Evolutionary conservation across 352 stramenopile species (phyloP), one percentile per base, ranked within the genome.

Genomic region (Globisporangium alternatum): DNA sequence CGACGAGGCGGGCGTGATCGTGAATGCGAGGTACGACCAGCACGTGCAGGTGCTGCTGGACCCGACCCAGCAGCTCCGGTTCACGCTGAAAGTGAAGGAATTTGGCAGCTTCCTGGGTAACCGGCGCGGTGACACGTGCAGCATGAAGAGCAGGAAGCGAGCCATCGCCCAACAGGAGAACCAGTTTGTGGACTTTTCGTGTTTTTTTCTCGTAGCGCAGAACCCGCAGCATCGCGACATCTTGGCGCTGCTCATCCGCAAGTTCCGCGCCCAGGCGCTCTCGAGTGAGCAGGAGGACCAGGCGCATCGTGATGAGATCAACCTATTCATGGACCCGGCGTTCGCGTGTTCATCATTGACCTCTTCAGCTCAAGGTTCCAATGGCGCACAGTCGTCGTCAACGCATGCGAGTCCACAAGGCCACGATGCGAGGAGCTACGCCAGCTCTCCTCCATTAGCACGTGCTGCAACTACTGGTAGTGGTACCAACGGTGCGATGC

Each of bases 181-280:
- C 12, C 67, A 80, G 33, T 65, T 94, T 4, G 63, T 67, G 7
- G 61, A 72, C 21, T 60, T 90, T 3, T 92, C 86, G 7, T 92
- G 83, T 28, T 90, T 91, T 64, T 89, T 91, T 37, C 56, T 94
- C 39, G 72, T 91, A 25, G 83, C 86, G 2, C 86, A 88, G 69
- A 94, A 92, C 37, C 75, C 74, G 19, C 81, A 94, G 56, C 83
- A 94, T 55, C 83, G 86, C 5, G 86, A 93, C 49, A 94, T 93
- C 47, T 41, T 94, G 43, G 76, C 83, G 25, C 56, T 88, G 9
- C 58, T 94, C 10, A 89, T 92, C 53, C 83, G 86, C 8, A 80
- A 74, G n/a, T 90, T 91, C n/a, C 83, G 86, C 37, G 81, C 79
- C 51, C 67, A 66, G n/a, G 60, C 67, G 2, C 37, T 94, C 10